Conservation (phyloP, 768 basidiomycete genomes). For the Mycena filopes region DNA sequence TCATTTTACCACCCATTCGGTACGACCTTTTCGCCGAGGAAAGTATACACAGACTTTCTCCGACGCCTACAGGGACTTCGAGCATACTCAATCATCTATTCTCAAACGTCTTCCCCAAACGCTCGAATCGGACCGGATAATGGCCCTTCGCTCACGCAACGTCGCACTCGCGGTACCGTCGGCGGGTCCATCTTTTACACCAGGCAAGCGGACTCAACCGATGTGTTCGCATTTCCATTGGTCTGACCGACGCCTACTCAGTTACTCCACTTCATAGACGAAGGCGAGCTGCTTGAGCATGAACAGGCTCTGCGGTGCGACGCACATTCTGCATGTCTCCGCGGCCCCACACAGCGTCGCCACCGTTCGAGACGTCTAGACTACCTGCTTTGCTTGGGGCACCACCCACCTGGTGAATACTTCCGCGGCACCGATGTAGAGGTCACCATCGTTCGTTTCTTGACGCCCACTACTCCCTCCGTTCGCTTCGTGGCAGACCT, state of each 20-base stretch:
- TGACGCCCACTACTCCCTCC: too few relatives aligned
- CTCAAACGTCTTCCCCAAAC: constrained; percentile 88
- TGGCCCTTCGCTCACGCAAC: constrained; percentile 75
- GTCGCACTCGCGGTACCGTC: constrained; percentile 76
- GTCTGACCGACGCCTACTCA: background rate
- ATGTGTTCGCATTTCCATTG: too few relatives aligned
- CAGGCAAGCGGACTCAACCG: constrained; percentile 68
- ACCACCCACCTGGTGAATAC: too few relatives aligned
- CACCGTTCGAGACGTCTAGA: too few relatives aligned
- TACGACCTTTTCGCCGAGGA: constrained; percentile 43
- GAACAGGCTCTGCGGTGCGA: constrained; percentile 94
- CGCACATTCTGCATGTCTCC: too few relatives aligned
- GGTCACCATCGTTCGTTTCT: too few relatives aligned
- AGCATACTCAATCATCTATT: too few relatives aligned
- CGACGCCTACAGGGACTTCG: constrained; percentile 71
- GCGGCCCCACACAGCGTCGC: too few relatives aligned
- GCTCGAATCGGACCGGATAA: constrained; percentile 91
- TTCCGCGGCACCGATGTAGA: too few relatives aligned
- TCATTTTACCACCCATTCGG: constrained; percentile 83
- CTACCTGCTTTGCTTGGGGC: too few relatives aligned
- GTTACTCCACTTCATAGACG: constrained; percentile 69
- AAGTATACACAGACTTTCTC: too few relatives aligned
- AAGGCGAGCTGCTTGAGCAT: constrained; percentile 90
- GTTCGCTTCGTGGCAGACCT: too few relatives aligned
- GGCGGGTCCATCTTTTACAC: constrained; percentile 95